Conservation (phyloP, 129 eudicot species). For the Ambrosia artemisiifolia region DNA sequence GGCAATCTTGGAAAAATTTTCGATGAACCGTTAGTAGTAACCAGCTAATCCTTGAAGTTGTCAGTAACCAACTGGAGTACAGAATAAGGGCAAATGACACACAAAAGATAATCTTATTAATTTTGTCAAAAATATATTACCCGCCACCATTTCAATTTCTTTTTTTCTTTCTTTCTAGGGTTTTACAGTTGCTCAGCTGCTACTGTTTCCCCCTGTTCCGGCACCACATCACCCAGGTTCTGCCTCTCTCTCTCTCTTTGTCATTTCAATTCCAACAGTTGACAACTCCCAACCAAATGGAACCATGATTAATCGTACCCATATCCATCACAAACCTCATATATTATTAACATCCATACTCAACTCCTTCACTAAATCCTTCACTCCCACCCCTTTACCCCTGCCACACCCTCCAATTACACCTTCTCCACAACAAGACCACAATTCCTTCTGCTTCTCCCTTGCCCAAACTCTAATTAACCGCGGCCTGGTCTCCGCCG, state of each 20-base stretch:
- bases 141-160: conserved; percentile 20
- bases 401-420: conserved; percentile 15
- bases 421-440: conserved; percentile 31
- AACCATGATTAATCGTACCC: conserved; percentile 26
- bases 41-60: too few species aligned
- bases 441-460: conserved; percentile 43
- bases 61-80: too few species aligned
- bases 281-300: neutral
- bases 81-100: too few species aligned
- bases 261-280: neutral
- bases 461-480: conserved; percentile 39
- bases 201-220: conserved; percentile 5
- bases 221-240: neutral
- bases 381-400: conserved; percentile 35
- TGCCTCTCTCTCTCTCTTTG: neutral
- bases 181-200: conserved; percentile 28
- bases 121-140: too few species aligned
- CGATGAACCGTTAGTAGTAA: too few species aligned
- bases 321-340: conserved; percentile 5
- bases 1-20: too few species aligned
- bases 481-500: conserved; percentile 44
- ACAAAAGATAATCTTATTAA: too few species aligned
- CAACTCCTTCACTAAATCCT: conserved; percentile 15
- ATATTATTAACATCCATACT: neutral
- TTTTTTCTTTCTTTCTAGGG: conserved; percentile 13